Base-by-base conservation (phyloP, 2,329 filamentous ascomycete genomes). In the Fulvia fulva region DNA sequence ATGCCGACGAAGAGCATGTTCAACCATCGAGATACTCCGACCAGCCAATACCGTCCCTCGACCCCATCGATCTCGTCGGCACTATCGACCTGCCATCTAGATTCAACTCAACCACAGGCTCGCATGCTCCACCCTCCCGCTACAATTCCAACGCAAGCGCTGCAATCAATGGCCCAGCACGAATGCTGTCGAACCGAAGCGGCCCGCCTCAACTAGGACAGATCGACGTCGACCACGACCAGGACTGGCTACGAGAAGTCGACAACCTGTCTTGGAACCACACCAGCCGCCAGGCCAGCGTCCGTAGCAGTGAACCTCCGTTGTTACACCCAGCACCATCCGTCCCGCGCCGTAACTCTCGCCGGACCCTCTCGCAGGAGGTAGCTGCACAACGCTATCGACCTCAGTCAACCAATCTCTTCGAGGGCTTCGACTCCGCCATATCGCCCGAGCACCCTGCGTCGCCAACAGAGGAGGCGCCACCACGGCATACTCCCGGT, bases 81-180 rank as follows among this genome's bases (percentile, higher is more conserved):
- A 61, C 59, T 23, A 62, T 72, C 16, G 68, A 71, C 32, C 51
- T 72, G 19, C 70, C 70, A 11, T 68, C 65, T n/a, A 64, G 69
- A 47, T 72, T 68, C 59, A 64, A 65, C 54, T 69, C 67, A 1
- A 62, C 37, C 51, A 64, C 59, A 21, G 50, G 49, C 41, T 49
- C 44, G 11, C 25, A 26, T 16, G 44, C n/a, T n/a, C 21, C 45
- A 16, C 49, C 7, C 51, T 55, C 57, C 25, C 57, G 56, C 46
- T 51, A 53, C 25, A 60, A 55, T 12, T 32, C 56, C 3, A 51
- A 34, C 37, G 51, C 37, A 26, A 52, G 43, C 7, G 21, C 25
- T 32, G 44, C 21, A 25, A 45, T 41, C 6, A 41, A 12, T 21
- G 21, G 49, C 7, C 37, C 37, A 41, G n/a, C 51, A 3, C 58